Evolutionary conservation across 202 grass and related monocot genomes (phyloP), one percentile per base, ranked within the genome.

Genomic region (Schoenoplectus triqueter): DNA sequence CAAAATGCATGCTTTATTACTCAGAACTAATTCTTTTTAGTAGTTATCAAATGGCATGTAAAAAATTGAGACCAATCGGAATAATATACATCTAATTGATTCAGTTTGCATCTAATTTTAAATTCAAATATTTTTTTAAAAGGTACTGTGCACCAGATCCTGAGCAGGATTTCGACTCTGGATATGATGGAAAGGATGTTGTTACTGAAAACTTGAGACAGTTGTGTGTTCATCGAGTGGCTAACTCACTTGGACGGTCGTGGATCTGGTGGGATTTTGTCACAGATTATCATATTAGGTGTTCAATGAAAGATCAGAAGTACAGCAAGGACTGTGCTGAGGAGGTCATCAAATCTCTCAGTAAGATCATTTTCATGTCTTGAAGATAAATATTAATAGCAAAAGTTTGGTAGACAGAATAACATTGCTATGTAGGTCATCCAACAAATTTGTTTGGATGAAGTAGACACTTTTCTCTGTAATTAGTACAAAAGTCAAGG

Each of bases 231-330:
- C 93, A 98, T 84, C 88, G 96, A 21, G 90, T 88, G 5, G 96
- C 91, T 15, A 95, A 88, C 77, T 75, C 83, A 19, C 54, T 14
- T 7, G 73, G 83, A 10, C 20, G 68, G 59, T 77, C 96, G 0
- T 98, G 96, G 96, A 66, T 86, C 9, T 98, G 96, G 96, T 98
- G 96, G 96, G 91, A 98, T 86, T 95, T 90, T 73, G 93, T 91
- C 10, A 82, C 70, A 3, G 96, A 99, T 74, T 99, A 99, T 89
- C 90, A 92, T 47, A 55, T 91, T 6, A 87, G 96, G 1, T 95
- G 96, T 86, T 92, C 96, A n/a, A 95, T 98, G 96, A 87, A 85
- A 88, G 88, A 90, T 10, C 59, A 47, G 55, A 90, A 83, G 84
- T 98, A 94, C 60, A 89, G 86, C 59, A 62, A 57, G 49, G 10